Base-by-base conservation (phyloP, 73 alveolate genomes). In the Blepharisma stoltei region DNA sequence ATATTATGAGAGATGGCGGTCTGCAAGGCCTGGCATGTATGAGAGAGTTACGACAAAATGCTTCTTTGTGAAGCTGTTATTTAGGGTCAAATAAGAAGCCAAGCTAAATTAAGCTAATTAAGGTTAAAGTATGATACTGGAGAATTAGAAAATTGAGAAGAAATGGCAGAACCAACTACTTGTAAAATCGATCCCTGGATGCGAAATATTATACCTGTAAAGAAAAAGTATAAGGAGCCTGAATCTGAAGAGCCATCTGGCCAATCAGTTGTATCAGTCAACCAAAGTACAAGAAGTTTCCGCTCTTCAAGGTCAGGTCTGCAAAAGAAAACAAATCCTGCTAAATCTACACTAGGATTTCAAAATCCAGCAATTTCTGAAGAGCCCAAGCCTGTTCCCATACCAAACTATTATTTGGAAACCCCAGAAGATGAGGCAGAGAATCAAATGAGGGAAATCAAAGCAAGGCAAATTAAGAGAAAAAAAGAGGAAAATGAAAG, bases 401-500 rank as follows among this genome's bases (percentile, higher is more conserved):
- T 20, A 9, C 73, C 73, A 18, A 60, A 14, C 45, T 11, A n/a
- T 14, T n/a, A 9, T 20, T 9, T 60, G n/a, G 18, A 8, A 60
- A 60, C 14, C 11, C 4, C 14, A 60, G 23, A 14, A 8, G 46
- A 60, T 60, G 73, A 60, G 18, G 49, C 14, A 25, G 73, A 18
- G 2, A 38, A 60, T 8, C 11, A 20, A 11, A 8, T 60, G 38
- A 14, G 73, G 4, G 11, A n/a, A 18, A 0, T 20, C 38, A 60
- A 60, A 60, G 73, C 14, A 60, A 14, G 73, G 11, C 49, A 60
- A 60, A 25, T 25, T 18, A 60, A 60, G 4, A 0, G 46, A 18
- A 60, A 60, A 60, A 60, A 25, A 25, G 73, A 60, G 23, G 73
- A 60, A 25, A 60, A 18, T 60, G 73, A 60, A 25, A 14, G 73